Percentiles rank a stretch among this genome's conserved stretches.
These are phyloP conservation scores for Nadsonia commutata DNA, from an alignment of 1,139 yeast species.

Conservation along the genomic window DNA sequence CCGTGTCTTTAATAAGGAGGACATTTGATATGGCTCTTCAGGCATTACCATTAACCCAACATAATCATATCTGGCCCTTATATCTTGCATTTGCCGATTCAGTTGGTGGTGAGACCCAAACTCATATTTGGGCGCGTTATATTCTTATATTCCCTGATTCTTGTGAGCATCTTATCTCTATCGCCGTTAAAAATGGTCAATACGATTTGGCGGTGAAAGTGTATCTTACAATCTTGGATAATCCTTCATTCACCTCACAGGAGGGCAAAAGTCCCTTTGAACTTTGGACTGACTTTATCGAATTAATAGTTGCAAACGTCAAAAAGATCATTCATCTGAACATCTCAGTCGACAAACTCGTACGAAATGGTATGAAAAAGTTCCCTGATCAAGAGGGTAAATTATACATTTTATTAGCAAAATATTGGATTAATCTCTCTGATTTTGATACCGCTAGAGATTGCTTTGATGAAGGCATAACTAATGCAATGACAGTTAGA, in stretches of 20 bases:
- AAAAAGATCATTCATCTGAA: constrained; percentile 10
- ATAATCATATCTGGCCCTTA: constrained; percentile 45
- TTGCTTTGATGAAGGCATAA: constrained; percentile 34
- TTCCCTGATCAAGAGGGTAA: constrained; percentile 51
- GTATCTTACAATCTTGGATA: constrained; percentile 20
- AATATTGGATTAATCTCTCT: constrained; percentile 29
- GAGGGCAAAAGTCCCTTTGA: constrained; percentile 28
- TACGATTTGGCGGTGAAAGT: constrained; percentile 19
- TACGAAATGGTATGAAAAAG: constrained; percentile 27
- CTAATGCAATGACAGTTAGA: constrained; percentile 33
- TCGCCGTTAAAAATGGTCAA: constrained; percentile 15
- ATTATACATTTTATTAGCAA: constrained; percentile 37
- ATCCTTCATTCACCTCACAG: constrained; percentile 22
- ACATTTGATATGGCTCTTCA: constrained; percentile 41
- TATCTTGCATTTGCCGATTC: constrained; percentile 38
- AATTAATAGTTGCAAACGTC: constrained; percentile 25
- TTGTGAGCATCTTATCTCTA: constrained; percentile 20
- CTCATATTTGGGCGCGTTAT: constrained; percentile 32
- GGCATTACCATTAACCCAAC: constrained; percentile 37
- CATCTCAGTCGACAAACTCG: constrained; percentile 23
- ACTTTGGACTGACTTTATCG: constrained; percentile 35
- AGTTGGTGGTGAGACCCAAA: constrained; percentile 32
- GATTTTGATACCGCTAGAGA: constrained; percentile 32
- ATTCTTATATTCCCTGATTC: constrained; percentile 27
- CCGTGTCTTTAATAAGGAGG: constrained; percentile 32